A percentile compares a stretch with the other conserved stretches of the same genome.
phyloP scores from a whole-genome alignment of 352 stramenopile species.

The Globisporangium spinosum region DNA sequence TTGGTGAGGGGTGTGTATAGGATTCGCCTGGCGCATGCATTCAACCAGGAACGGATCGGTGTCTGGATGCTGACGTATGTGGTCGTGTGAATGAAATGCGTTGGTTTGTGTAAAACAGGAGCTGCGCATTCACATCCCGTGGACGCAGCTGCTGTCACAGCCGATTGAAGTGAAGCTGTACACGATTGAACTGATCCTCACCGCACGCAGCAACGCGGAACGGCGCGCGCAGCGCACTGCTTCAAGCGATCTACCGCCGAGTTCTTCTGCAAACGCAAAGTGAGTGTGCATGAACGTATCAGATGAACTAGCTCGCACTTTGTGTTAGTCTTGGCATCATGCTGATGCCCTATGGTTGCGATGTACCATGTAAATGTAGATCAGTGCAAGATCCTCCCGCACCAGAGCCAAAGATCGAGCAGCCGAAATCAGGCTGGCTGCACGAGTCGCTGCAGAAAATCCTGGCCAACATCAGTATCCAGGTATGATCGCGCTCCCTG shows the following conservation, averaged over 20 bases:
- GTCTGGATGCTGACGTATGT: neutral
- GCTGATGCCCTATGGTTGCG: neutral
- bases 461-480: constrained; percentile 76
- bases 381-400: constrained; percentile 2
- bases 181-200: constrained; percentile 86
- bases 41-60: too few species aligned
- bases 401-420: constrained; percentile 51
- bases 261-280: neutral
- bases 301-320: neutral
- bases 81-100: neutral
- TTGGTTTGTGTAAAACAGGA: constrained; percentile 32
- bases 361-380: neutral
- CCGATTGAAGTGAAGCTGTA: constrained; percentile 88
- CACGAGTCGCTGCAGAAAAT: constrained; percentile 79
- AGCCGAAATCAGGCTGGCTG: constrained; percentile 79
- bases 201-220: constrained; percentile 37
- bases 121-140: constrained; percentile 86
- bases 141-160: constrained; percentile 84
- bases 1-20: neutral
- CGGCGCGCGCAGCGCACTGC: constrained; percentile 16
- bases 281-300: neutral
- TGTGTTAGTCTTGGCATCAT: neutral
- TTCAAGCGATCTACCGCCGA: constrained; percentile 7
- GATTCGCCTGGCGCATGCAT: too few species aligned
- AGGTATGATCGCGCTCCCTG: constrained; percentile 22